phyloP scores from a whole-genome alignment of 495 filamentous ascomycete species.

The Gamarada debralockiae region DNA sequence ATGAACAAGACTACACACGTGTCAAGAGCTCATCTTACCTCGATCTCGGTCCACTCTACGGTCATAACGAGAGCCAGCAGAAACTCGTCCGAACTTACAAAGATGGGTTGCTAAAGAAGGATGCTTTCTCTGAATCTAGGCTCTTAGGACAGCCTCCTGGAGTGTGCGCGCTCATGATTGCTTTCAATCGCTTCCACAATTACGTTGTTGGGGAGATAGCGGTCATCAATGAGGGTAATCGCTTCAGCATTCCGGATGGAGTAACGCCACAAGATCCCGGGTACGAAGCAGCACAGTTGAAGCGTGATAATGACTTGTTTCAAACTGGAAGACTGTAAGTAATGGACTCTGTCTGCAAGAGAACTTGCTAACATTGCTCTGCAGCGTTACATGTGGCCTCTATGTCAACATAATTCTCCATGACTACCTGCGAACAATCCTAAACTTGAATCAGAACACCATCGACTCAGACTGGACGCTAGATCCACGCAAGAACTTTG shows the following conservation, averaged over 20 bases:
- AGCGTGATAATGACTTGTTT: constrained; percentile 78
- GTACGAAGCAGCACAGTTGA: constrained; percentile 50
- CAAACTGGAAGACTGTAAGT: constrained; percentile 62
- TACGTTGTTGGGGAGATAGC: constrained; percentile 57
- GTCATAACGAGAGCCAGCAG: constrained; percentile 72
- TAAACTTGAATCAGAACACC: constrained; percentile 72
- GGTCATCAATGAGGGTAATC: constrained; percentile 60
- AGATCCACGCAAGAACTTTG: constrained; percentile 49
- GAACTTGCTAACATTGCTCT: neutral
- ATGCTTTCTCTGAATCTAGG: constrained; percentile 71
- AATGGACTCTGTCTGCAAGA: neutral
- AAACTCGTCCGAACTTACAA: constrained; percentile 69
- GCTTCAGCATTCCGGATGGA: constrained; percentile 55
- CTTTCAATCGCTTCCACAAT: constrained; percentile 77
- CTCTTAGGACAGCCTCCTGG: constrained; percentile 75
- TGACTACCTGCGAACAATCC: constrained; percentile 78
- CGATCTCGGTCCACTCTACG: constrained; percentile 84
- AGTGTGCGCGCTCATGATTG: constrained; percentile 68
- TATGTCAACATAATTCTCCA: constrained; percentile 80
- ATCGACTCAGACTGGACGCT: constrained; percentile 66
- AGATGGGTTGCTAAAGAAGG: constrained; percentile 78
- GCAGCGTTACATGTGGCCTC: constrained; percentile 66
- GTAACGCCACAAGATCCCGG: constrained; percentile 27
- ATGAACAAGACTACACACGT: constrained; percentile 43
- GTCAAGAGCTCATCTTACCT: constrained; percentile 79